A percentile compares a stretch with the other conserved stretches of the same genome.
phyloP scores from a whole-genome alignment of 768 basidiomycete species.

The Tulasnella calospora region DNA sequence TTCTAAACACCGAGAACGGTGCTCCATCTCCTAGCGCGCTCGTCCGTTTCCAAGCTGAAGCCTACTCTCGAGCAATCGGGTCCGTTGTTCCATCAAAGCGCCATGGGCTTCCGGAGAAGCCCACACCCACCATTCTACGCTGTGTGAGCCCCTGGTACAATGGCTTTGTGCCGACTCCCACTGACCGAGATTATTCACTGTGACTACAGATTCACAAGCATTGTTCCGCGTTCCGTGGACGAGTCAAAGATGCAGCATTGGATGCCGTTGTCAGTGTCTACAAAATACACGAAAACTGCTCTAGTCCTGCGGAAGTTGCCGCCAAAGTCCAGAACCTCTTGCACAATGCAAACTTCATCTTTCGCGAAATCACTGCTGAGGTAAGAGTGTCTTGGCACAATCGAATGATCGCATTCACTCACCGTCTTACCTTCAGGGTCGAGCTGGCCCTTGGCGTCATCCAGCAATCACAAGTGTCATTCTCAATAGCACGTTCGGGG shows the following conservation, averaged over 20 bases:
- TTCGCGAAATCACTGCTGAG: not conserved
- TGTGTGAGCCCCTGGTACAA: not conserved
- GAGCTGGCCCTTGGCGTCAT: not conserved
- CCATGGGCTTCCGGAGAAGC: not conserved
- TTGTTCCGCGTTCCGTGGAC: not conserved
- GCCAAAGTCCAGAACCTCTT: not conserved
- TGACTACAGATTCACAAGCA: not conserved
- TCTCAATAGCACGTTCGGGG: not conserved
- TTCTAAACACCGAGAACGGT: not conserved
- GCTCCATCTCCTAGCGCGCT: not conserved
- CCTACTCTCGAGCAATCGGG: not conserved
- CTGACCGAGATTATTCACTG: not conserved
- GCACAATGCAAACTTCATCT: not conserved
- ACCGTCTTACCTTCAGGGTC: not conserved
- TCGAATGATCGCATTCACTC: not conserved
- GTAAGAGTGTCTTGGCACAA: not conserved
- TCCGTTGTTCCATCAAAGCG: not conserved
- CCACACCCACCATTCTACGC: not conserved
- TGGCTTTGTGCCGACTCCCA: not conserved
- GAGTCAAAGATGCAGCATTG: not conserved
- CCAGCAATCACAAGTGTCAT: not conserved
- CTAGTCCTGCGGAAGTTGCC: not conserved
- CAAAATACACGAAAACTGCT: not conserved
- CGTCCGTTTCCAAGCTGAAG: not conserved
- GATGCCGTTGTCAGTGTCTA: not conserved